These are phyloP conservation scores for Crithidia thermophila DNA, from an alignment of 208 protist species.

Conservation along the genomic window DNA sequence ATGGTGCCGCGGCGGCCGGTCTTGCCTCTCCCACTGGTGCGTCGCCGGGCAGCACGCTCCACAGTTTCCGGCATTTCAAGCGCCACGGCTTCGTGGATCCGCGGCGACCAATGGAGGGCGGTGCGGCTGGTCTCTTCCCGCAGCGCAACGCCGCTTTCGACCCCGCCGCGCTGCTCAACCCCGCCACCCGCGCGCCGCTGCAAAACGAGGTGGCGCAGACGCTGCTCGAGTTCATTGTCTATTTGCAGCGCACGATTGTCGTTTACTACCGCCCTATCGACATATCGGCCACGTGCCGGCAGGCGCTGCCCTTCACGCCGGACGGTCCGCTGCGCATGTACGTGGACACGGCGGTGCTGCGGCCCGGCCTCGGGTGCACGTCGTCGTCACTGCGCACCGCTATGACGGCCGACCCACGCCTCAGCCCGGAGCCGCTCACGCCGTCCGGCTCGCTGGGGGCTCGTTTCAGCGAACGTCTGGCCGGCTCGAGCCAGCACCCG, in stretches of 20 bases:
- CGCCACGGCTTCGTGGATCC: conserved; percentile 17
- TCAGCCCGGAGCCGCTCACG: background rate
- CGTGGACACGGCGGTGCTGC: conserved; percentile 20
- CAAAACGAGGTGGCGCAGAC: conserved; percentile 24
- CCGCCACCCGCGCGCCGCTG: conserved; percentile 12
- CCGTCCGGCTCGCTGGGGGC: background rate
- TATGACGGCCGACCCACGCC: conserved; percentile 9
- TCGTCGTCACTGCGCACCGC: conserved; percentile 15
- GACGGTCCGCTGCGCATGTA: conserved; percentile 17
- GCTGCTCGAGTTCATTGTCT: conserved; percentile 38
- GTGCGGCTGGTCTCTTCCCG: background rate
- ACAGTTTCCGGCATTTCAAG: conserved; percentile 11
- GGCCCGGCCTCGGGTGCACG: conserved; percentile 19
- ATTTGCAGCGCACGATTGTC: conserved; percentile 20
- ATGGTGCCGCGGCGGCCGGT: background rate
- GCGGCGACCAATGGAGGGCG: background rate
- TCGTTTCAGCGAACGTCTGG: conserved; percentile 1
- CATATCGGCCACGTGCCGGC: background rate
- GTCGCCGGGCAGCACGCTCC: background rate
- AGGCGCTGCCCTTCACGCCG: conserved; percentile 1
- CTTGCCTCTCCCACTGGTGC: too few relatives aligned
- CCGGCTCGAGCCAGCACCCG: background rate
- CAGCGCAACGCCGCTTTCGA: conserved; percentile 14
- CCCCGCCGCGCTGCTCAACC: background rate
- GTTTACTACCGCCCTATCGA: conserved; percentile 23